These are phyloP conservation scores for Salinomyces thailandicus DNA, from an alignment of 2,329 filamentous ascomycete species.

Conservation along the genomic window DNA sequence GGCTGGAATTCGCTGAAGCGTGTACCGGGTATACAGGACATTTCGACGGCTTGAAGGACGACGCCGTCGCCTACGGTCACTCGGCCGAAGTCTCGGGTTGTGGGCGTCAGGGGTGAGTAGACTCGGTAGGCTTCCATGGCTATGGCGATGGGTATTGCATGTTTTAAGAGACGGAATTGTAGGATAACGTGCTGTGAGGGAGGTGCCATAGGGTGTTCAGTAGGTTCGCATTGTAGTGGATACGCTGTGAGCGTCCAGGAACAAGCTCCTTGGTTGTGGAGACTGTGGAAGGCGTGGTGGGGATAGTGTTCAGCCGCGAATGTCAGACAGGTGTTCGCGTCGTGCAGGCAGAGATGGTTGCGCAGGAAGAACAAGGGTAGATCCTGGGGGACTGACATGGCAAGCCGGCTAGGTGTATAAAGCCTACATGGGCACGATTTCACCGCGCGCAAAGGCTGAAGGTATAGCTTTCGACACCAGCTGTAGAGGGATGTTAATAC, in stretches of 20 bases:
- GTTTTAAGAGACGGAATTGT: slow-evolving; percentile 4
- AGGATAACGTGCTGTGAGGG: too few species aligned
- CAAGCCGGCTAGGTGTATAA: too few species aligned
- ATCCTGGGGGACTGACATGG: neutral
- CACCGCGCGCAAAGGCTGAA: too few species aligned
- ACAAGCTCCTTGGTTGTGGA: slow-evolving; percentile 4
- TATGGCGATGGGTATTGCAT: slow-evolving; percentile 3
- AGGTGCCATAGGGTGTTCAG: neutral
- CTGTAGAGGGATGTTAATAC: too few species aligned
- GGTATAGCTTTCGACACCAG: too few species aligned
- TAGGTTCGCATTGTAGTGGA: neutral
- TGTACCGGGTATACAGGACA: slow-evolving; percentile 1
- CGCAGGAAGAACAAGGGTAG: slow-evolving; percentile 3
- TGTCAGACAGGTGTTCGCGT: neutral
- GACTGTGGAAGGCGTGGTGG: neutral
- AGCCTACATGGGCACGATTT: too few species aligned
- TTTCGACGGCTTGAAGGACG: slow-evolving; percentile 2
- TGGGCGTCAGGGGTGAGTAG: slow-evolving; percentile 1
- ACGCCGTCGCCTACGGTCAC: neutral
- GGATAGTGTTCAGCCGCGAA: slow-evolving; percentile 1
- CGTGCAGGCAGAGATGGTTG: slow-evolving; percentile 1
- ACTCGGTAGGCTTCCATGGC: slow-evolving; percentile 1
- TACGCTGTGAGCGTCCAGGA: slow-evolving; percentile 3
- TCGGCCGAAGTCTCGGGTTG: slow-evolving; percentile 1
- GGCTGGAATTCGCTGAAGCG: slow-evolving; percentile 6